A percentile compares a stretch with the other conserved stretches of the same genome.
These are phyloP conservation scores for Aspergillus ochraceus DNA, from an alignment of 2,329 filamentous ascomycete genomes.

Conservation along the genomic window DNA sequence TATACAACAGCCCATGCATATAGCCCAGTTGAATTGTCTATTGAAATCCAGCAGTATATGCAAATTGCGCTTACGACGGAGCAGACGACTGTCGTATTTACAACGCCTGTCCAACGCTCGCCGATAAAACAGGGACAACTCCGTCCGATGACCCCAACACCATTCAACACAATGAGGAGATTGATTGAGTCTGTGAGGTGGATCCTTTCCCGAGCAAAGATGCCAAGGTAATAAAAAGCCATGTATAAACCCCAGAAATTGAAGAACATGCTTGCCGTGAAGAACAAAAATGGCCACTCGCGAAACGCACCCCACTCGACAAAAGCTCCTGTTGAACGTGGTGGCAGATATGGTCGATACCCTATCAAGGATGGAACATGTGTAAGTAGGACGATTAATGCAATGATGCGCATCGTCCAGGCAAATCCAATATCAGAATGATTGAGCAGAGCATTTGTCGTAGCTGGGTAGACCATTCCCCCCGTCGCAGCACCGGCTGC, in stretches of 20 bases:
- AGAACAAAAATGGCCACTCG: slow-evolving; percentile 57
- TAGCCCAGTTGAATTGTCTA: not conserved
- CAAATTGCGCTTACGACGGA: not conserved
- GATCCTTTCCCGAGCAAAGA: slow-evolving; percentile 47
- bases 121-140: not conserved
- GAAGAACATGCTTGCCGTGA: slow-evolving; percentile 47
- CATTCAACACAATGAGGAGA: slow-evolving; percentile 3
- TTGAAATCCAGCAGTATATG: not conserved
- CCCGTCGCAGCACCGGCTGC: slow-evolving; percentile 1
- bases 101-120: not conserved
- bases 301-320: slow-evolving; percentile 59
- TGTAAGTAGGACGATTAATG: slow-evolving; percentile 43
- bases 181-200: slow-evolving; percentile 41
- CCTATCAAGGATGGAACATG: slow-evolving; percentile 28
- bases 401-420: slow-evolving; percentile 49
- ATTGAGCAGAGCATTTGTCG: not conserved
- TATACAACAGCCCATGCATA: slow-evolving; percentile 28
- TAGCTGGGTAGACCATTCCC: slow-evolving; percentile 3
- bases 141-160: slow-evolving; percentile 1
- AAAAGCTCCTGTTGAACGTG: slow-evolving; percentile 52
- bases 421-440: slow-evolving; percentile 38
- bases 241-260: slow-evolving; percentile 56
- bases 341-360: slow-evolving; percentile 47
- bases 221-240: slow-evolving; percentile 58
- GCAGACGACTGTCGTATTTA: not conserved